Base-by-base conservation (phyloP, 805 yeast species). In the Debaryomyces castellii region DNA sequence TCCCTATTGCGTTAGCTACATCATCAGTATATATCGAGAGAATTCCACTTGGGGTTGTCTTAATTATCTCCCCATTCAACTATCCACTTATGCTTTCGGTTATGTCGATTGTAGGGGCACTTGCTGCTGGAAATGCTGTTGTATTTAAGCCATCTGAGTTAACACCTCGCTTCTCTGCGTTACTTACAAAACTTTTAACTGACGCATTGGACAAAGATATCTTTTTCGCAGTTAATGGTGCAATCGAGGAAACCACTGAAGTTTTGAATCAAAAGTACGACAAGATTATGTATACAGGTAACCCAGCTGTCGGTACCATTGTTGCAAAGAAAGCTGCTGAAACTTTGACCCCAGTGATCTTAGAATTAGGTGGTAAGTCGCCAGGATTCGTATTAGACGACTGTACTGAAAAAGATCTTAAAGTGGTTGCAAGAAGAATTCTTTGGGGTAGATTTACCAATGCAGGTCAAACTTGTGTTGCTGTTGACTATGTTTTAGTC, bases 321-420 rank as follows among this genome's bases (percentile, higher is more conserved):
- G 81, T 92, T 27, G 85, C 92, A 21, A 69, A 73, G 48, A 86
- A 87, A 38, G 97, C 97, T 1, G 94, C 92, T n/a, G 82, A 87
- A 65, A 77, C 80, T 17, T 73, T 91, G 53, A 89, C 96, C 1
- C 97, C 97, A 0, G 77, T 78, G 9, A 66, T 87, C 7, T 74
- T 91, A 50, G 98, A 91, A 66, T 73, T 91, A 38, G 97, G 98
- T 44, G 98, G 98, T 4, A 92, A 92, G 64, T 85, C 92, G 6
- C 98, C 98, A 0, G 87, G 80, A 1, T 77, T 90, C 54, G 69
- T 91, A 9, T 76, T 89, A 42, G 75, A 69, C 39, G 72, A 70
- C 51, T 66, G 75, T 41, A 68, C 68, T 11, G 71, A 73, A 46
- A 59, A 54, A n/a, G 73, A 80, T 46, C 54, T 82, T 30, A 58